These are phyloP conservation scores for Pharnaceum exiguum DNA, from an alignment of 148 eudicot species.

Conservation along the genomic window DNA sequence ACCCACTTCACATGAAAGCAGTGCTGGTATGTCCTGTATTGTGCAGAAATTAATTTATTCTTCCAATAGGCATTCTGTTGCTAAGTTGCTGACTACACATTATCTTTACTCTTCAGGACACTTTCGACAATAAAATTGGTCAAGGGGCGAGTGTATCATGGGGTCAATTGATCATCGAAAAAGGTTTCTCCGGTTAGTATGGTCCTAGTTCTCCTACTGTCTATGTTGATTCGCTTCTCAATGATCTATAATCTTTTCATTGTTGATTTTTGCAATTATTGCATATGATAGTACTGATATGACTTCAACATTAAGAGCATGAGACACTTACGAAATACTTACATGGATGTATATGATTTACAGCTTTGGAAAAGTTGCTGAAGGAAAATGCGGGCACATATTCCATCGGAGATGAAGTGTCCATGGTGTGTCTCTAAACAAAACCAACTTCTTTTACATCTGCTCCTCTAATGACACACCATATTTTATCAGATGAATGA, in stretches of 20 bases:
- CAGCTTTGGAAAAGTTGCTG: slow-evolving; percentile 47
- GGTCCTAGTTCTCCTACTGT: background rate
- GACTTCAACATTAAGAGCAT: too few relatives aligned
- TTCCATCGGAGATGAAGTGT: slow-evolving; percentile 38
- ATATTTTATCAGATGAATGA: too few relatives aligned
- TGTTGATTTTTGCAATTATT: background rate
- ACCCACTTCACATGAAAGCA: slow-evolving; percentile 32
- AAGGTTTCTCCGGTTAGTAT: slow-evolving; percentile 35
- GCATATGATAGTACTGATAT: too few relatives aligned
- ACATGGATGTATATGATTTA: background rate
- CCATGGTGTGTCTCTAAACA: slow-evolving; percentile 25
- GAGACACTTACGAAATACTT: background rate
- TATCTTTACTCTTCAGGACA: slow-evolving; percentile 17
- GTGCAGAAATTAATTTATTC: background rate
- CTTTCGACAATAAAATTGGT: slow-evolving; percentile 30
- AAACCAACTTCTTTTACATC: background rate
- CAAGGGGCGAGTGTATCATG: slow-evolving; percentile 28
- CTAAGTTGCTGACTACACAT: background rate
- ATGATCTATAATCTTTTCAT: background rate
- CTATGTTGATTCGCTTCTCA: background rate
- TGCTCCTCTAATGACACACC: too few relatives aligned
- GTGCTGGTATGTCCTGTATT: slow-evolving; percentile 28
- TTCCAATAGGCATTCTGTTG: background rate
- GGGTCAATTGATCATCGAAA: slow-evolving; percentile 26
- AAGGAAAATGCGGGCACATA: slow-evolving; percentile 33